Conservation (phyloP, 116 monocot species). For the Iris pallida region DNA sequence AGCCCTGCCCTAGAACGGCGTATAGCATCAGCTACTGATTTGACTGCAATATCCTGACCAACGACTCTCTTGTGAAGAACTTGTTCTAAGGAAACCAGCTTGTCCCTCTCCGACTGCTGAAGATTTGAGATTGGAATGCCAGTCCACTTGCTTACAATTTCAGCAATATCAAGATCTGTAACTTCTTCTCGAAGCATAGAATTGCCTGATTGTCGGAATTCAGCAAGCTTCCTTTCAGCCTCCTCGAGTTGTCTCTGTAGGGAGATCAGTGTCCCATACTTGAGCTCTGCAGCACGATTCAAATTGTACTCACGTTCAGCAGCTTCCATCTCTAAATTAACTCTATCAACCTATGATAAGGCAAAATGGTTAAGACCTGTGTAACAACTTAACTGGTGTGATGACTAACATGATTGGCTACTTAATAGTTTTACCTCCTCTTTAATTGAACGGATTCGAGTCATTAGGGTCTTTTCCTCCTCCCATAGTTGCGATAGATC, state of each 20-base stretch:
- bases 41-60: slow-evolving; percentile 89
- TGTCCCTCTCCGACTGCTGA: slow-evolving; percentile 83
- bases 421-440: slow-evolving; percentile 52
- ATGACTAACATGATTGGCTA: neutral
- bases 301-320: slow-evolving; percentile 87
- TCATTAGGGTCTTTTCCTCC: slow-evolving; percentile 77
- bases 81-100: slow-evolving; percentile 63
- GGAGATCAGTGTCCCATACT: slow-evolving; percentile 76
- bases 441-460: slow-evolving; percentile 70
- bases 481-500: slow-evolving; percentile 74
- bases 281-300: slow-evolving; percentile 82
- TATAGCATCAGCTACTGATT: slow-evolving; percentile 81
- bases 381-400: too few species aligned
- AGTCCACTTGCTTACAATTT: slow-evolving; percentile 95
- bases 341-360: slow-evolving; percentile 63
- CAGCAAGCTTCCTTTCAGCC: slow-evolving; percentile 65
- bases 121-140: slow-evolving; percentile 87
- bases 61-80: slow-evolving; percentile 74
- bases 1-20: slow-evolving; percentile 85
- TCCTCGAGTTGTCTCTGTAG: slow-evolving; percentile 77
- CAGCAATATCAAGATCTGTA: slow-evolving; percentile 80
- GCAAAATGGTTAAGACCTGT: too few species aligned
- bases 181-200: slow-evolving; percentile 90
- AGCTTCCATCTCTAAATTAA: slow-evolving; percentile 89
- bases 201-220: slow-evolving; percentile 66